Conservation (phyloP, 768 basidiomycete genomes). For the Trametes cinnabarina region DNA sequence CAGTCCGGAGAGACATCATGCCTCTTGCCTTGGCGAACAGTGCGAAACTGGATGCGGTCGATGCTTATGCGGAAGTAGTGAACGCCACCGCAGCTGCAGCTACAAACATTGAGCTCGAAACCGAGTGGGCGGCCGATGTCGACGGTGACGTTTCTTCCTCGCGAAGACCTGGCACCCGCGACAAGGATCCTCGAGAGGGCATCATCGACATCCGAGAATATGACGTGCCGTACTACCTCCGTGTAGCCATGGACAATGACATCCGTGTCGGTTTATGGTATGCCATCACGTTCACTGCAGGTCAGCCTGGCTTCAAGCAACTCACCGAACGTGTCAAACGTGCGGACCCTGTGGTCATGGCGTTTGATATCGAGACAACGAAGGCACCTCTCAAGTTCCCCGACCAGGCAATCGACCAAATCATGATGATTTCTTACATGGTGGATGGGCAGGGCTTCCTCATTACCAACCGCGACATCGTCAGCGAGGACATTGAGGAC, state of each 20-base stretch:
- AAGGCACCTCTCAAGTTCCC: conserved; percentile 99
- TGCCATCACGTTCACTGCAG: conserved; percentile 75
- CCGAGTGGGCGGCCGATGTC: conserved; percentile 53
- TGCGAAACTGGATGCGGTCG: conserved; percentile 91
- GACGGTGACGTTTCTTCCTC: conserved; percentile 35
- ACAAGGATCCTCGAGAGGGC: conserved; percentile 84
- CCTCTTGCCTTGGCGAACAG: conserved; percentile 89
- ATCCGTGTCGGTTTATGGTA: conserved; percentile 99
- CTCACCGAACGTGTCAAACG: conserved; percentile 90
- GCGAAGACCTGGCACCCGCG: conserved; percentile 36
- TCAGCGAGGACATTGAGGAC: conserved; percentile 95
- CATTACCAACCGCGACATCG: conserved; percentile 96
- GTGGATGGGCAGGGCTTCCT: conserved; percentile 96
- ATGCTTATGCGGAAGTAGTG: conserved; percentile 96
- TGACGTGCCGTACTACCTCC: conserved; percentile 95
- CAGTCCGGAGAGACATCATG: conserved; percentile 82
- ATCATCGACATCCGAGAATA: conserved; percentile 95
- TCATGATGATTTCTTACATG: conserved; percentile 99
- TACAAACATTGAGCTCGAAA: conserved; percentile 69
- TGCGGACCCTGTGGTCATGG: conserved; percentile 99
- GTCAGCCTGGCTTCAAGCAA: conserved; percentile 68
- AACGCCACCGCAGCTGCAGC: conserved; percentile 66
- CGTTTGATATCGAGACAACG: conserved; percentile 97
- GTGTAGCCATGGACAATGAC: conserved; percentile 99
- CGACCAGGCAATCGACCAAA: conserved; percentile 92